phyloP scores from a whole-genome alignment of 192 early-diverging fungal species.

The Podila horticola region DNA sequence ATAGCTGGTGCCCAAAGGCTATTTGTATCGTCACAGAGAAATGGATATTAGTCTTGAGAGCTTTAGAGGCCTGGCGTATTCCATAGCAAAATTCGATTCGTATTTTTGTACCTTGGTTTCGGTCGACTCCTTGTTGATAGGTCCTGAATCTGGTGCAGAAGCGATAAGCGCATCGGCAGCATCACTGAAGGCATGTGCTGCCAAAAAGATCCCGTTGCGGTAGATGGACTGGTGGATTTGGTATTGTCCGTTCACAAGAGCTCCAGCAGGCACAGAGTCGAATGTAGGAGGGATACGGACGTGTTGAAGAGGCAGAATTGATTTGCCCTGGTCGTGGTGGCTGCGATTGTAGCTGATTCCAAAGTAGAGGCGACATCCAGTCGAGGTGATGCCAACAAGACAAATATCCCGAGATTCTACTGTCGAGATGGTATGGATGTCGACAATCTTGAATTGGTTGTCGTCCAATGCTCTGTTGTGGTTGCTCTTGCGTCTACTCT shows the following conservation, averaged over 20 bases:
- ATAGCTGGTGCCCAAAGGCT: slow-evolving; percentile 34
- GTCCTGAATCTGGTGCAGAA: slow-evolving; percentile 71
- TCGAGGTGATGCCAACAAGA: slow-evolving; percentile 83
- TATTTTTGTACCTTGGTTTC: slow-evolving; percentile 24
- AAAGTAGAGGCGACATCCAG: slow-evolving; percentile 83
- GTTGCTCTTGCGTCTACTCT: slow-evolving; percentile 41
- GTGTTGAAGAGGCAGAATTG: slow-evolving; percentile 66
- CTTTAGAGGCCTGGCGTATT: no score
- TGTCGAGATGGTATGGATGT: slow-evolving; percentile 73
- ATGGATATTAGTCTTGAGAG: neutral
- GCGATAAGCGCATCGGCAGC: slow-evolving; percentile 76
- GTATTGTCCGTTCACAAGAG: slow-evolving; percentile 36
- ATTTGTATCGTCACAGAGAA: neutral
- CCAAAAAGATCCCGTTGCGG: slow-evolving; percentile 71
- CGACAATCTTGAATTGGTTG: slow-evolving; percentile 72
- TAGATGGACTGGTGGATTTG: slow-evolving; percentile 75
- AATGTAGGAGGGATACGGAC: slow-evolving; percentile 75
- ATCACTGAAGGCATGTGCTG: slow-evolving; percentile 72
- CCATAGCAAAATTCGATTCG: neutral
- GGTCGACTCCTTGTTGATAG: slow-evolving; percentile 47
- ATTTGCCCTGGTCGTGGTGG: slow-evolving; percentile 17
- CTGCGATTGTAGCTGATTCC: slow-evolving; percentile 53
- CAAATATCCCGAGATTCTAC: slow-evolving; percentile 74
- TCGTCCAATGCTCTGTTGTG: slow-evolving; percentile 48
- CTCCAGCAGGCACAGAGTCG: slow-evolving; percentile 38